Evolutionary conservation across 495 filamentous ascomycete species (phyloP).

Genomic region (Aspergillus ellipticus): DNA sequence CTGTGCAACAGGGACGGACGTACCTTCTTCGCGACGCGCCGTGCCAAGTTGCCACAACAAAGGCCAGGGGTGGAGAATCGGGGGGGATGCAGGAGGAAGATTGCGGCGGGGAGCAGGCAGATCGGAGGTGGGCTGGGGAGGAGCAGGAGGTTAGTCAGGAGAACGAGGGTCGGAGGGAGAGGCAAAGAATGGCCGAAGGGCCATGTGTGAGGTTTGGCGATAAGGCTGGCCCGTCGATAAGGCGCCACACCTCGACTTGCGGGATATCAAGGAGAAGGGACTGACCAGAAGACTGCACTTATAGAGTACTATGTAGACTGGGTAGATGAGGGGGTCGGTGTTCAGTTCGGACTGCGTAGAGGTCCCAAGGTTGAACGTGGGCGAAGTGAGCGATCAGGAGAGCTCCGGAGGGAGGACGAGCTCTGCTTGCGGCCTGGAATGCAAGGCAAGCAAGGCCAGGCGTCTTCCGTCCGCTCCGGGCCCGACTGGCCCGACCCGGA

Average conservation of each 20-base stretch:
- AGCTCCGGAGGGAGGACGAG: too few species aligned
- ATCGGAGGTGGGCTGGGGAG: neutral
- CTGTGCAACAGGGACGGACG: neutral
- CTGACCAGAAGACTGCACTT: too few species aligned
- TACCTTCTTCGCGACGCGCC: neutral
- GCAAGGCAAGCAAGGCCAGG: neutral
- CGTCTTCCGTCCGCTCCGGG: neutral
- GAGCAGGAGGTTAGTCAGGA: neutral
- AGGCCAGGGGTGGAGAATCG: neutral
- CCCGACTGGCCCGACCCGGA: neutral
- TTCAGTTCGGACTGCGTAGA: too few species aligned
- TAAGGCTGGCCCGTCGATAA: neutral
- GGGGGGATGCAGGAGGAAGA: neutral
- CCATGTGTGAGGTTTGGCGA: neutral
- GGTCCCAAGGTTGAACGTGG: too few species aligned
- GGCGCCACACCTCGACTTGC: too few species aligned
- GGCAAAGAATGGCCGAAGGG: neutral
- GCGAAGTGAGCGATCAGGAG: too few species aligned
- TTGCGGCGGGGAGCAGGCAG: neutral
- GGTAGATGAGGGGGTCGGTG: too few species aligned
- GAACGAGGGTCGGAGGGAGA: neutral
- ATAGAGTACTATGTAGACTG: too few species aligned
- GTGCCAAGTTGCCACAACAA: too few species aligned
- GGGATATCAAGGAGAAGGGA: neutral
- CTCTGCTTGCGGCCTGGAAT: neutral